Evolutionary conservation across 176 grass and related monocot genomes (phyloP).

Genomic region (Rhynchospora pubera): DNA sequence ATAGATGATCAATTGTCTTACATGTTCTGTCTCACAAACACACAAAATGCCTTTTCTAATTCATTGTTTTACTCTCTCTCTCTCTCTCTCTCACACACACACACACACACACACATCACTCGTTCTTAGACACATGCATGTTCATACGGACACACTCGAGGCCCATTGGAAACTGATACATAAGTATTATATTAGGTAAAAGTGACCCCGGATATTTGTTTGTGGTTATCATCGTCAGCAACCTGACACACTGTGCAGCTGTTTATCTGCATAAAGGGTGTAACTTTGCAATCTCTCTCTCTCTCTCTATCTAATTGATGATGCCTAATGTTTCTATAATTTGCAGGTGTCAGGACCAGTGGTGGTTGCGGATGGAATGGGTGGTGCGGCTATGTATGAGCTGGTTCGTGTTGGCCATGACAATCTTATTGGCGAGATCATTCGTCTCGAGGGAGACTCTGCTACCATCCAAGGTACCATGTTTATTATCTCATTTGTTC

Average conservation of each 20-base stretch:
- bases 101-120: neutral
- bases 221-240: neutral
- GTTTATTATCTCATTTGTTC: neutral
- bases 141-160: neutral
- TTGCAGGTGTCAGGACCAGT: constrained; percentile 77
- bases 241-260: neutral
- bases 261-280: neutral
- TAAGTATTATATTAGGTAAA: neutral
- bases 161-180: neutral
- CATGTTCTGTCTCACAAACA: neutral
- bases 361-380: constrained; percentile 86
- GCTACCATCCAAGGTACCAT: constrained; percentile 71
- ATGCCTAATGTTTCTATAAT: neutral
- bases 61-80: neutral
- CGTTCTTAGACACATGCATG: neutral
- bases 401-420: constrained; percentile 78
- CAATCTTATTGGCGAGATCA: constrained; percentile 79
- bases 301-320: neutral
- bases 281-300: neutral
- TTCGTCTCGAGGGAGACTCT: constrained; percentile 85
- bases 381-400: constrained; percentile 84
- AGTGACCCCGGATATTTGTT: neutral
- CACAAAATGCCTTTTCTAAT: neutral
- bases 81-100: neutral
- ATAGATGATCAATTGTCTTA: neutral